phyloP scores from a whole-genome alignment of 2,329 filamentous ascomycete genomes.

The Sarocladiaceae sp. region DNA sequence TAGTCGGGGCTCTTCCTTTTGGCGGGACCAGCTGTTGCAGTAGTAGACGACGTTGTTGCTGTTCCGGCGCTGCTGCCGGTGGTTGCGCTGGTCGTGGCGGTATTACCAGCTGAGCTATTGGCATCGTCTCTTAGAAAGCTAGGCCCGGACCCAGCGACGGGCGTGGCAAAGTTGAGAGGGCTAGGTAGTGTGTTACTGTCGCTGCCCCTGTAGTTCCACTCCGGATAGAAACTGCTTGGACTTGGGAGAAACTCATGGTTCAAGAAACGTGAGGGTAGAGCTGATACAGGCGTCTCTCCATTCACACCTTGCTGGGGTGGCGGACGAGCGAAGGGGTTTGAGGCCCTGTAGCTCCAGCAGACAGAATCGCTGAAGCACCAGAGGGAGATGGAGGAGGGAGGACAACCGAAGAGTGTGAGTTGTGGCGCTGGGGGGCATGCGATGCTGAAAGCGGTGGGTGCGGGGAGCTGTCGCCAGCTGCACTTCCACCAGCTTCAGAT shows the following conservation, averaged over 20 bases:
- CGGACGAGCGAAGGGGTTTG: constrained; percentile 91
- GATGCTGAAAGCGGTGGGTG: constrained; percentile 56
- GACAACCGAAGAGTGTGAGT: constrained; percentile 66
- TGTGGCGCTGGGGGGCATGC: constrained; percentile 45
- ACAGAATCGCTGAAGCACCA: constrained; percentile 76
- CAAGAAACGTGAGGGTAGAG: constrained; percentile 86
- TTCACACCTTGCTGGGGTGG: constrained; percentile 64
- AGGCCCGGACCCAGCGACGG: constrained; percentile 58
- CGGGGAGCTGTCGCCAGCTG: constrained; percentile 65
- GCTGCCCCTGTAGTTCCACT: constrained; percentile 72
- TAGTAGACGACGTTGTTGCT: constrained; percentile 12
- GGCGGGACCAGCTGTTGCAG: constrained; percentile 19
- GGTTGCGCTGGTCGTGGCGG: constrained; percentile 14
- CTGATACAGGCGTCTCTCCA: constrained; percentile 75
- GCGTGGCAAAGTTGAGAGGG: constrained; percentile 89
- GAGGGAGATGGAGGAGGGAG: constrained; percentile 91
- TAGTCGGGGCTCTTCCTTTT: constrained; percentile 57
- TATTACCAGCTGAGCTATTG: constrained; percentile 10
- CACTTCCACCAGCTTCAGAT: constrained; percentile 71
- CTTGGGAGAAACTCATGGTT: constrained; percentile 83
- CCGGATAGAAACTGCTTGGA: constrained; percentile 86
- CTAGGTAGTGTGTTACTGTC: constrained; percentile 88
- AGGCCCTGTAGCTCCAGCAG: constrained; percentile 89
- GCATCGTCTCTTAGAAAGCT: constrained; percentile 59
- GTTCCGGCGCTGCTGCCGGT: constrained; percentile 16